Conservation (phyloP, 805 yeast species). For the Spathaspora girioi region DNA sequence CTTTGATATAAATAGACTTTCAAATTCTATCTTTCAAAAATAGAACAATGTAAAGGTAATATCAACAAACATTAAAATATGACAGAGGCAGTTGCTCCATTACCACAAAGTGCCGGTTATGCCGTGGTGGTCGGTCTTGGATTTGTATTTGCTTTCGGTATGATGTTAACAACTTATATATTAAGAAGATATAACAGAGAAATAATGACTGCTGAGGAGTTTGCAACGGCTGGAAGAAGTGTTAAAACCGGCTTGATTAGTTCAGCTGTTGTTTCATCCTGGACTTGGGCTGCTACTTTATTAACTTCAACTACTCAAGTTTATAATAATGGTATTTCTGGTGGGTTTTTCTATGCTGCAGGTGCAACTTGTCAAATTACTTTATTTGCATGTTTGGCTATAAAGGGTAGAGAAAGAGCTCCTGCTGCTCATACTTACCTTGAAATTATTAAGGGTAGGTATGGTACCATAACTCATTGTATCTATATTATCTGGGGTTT, state of each 20-base stretch:
- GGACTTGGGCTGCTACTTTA: conserved; percentile 68
- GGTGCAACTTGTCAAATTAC: conserved; percentile 91
- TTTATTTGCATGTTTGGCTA: conserved; percentile 80
- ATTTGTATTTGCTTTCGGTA: conserved; percentile 68
- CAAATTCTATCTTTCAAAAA: neutral
- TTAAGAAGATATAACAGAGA: conserved; percentile 79
- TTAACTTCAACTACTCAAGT: conserved; percentile 62
- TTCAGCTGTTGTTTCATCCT: conserved; percentile 87
- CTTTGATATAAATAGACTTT: neutral
- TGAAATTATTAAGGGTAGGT: conserved; percentile 78
- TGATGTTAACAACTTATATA: conserved; percentile 71
- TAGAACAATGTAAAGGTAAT: neutral
- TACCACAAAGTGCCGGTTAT: conserved; percentile 80
- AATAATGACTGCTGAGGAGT: conserved; percentile 88
- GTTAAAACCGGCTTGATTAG: conserved; percentile 83
- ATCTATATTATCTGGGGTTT: conserved; percentile 76
- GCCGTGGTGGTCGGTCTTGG: conserved; percentile 90
- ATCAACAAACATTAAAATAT: neutral
- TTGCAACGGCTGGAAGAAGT: conserved; percentile 87
- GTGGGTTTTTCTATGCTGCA: conserved; percentile 80
- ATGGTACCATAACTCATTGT: conserved; percentile 71
- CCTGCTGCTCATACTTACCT: conserved; percentile 90
- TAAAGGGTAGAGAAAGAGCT: conserved; percentile 83
- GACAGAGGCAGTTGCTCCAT: conserved; percentile 17
- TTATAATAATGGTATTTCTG: conserved; percentile 70